Evolutionary conservation across 208 protist species (phyloP), one percentile per base, ranked within the genome.

Genomic region (Tritrichomonas musculus): DNA sequence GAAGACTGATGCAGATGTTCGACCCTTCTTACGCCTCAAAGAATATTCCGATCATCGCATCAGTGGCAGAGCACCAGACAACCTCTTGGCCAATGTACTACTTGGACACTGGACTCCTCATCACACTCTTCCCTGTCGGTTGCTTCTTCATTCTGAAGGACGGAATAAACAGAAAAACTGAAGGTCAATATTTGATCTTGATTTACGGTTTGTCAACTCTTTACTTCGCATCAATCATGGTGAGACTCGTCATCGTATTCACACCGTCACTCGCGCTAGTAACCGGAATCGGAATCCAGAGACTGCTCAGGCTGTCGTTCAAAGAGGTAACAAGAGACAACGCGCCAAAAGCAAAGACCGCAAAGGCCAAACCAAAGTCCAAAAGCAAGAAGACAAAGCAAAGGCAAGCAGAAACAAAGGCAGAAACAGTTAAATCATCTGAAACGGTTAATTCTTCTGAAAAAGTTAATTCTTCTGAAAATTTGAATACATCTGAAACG

Each of bases 61-160:
- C 97, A 14, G 97, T 98, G 14, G 97, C 96, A 39, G 98, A 98
- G 94, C 97, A 98, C 95, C 97, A 98, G 95, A 97, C 98, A 41
- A 98, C 97, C 17, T 96, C 96, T 5, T 98, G 97, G 97, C 92
- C 96, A 0, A 97, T 96, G 4, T 98, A 98, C 94, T 98, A 98
- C 94, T 97, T 98, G 84, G 97, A 98, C 94, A 73, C 98, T 11
- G 96, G 98, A 77, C 95, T 97, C 73, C 92, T 98, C 9, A 94
- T 95, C 2, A 95, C 97, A 82, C 82, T 98, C 20, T 95, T 97
- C 93, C 97, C 97, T 64, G 95, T 96, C 47, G 97, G 97, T 84
- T 65, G 98, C 25, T 98, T 97, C 93, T 97, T 96, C 65, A 20
- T 64, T 25, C 8, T 64, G 8, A 64, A 64, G 20, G 55, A 64